Evolutionary conservation across 164 flowering plant species (phyloP), one percentile per base, ranked within the genome.

Genomic region (Liquidambar formosana): DNA sequence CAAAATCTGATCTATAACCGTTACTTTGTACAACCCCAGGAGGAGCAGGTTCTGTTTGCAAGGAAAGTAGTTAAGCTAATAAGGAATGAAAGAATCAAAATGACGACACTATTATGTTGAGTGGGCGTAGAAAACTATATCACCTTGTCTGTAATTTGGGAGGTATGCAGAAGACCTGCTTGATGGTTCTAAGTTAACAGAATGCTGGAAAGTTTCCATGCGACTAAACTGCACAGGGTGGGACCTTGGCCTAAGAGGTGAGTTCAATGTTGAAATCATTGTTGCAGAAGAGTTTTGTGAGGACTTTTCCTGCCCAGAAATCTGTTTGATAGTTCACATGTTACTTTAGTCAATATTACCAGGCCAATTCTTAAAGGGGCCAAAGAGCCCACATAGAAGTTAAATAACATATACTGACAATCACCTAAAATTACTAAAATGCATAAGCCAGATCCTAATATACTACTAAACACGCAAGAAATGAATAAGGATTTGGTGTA

Each of bases 261-360:
- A 70, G 60, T 65, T 72, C 28, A 77, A 67, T 19, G 66, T 9
- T 18, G 83, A 57, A 0, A 54, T 26, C n/a, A 27, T 27, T 61
- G 75, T 63, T 5, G 58, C 8, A 18, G 80, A 53, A 48, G 12
- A 54, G 70, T 69, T 84, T 38, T 74, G 74, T 1, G 88, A 65
- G 61, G 82, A 49, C 68, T 81, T 92, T 74, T 92, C 93, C 73
- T 81, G 85, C 64, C 97, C 93, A 46, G 97, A 87, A 25, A 92
- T 87, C 95, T 90, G 89, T 76, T 65, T 44, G 66, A 80, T 61
- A 75, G 18, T 54, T 46, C n/a, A 74, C 45, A 18, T 8, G 16
- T 63, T 61, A 72, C 44, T 13, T 58, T 63, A 22, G 22, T 43
- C 18, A 9, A 64, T 5, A 16, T 16, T n/a, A 41, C 16, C 6